Evolutionary conservation across 1,284 basidiomycete genomes (phyloP).

Genomic region (Cryptococcus neoformans): DNA sequence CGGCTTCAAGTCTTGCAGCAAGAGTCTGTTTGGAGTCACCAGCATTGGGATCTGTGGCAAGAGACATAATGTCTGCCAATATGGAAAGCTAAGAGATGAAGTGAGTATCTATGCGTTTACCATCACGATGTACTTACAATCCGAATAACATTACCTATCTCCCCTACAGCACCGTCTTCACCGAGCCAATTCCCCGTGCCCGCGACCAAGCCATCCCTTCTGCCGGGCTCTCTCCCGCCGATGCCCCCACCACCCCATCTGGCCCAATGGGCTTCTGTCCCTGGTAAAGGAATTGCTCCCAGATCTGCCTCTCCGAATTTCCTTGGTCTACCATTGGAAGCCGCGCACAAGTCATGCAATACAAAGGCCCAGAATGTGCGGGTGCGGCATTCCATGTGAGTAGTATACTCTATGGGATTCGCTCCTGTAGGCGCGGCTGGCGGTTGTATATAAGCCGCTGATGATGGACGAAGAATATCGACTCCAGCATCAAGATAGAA

Average conservation of each 20-base stretch:
- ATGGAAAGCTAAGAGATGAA: slow-evolving; percentile 22
- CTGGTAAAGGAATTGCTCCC: slow-evolving; percentile 39
- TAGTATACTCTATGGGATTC: slow-evolving; percentile 30
- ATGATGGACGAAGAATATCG: slow-evolving; percentile 29
- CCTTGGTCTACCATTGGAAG: slow-evolving; percentile 33
- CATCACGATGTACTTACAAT: slow-evolving; percentile 29
- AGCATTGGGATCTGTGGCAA: slow-evolving; percentile 16
- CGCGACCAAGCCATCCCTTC: neutral
- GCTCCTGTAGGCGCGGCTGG: slow-evolving; percentile 18
- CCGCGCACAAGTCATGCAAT: slow-evolving; percentile 44
- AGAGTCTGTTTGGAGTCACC: slow-evolving; percentile 7
- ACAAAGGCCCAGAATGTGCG: slow-evolving; percentile 49
- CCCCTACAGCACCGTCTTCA: slow-evolving; percentile 44
- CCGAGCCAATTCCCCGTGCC: slow-evolving; percentile 29
- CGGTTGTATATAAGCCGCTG: slow-evolving; percentile 2
- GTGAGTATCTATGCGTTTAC: neutral
- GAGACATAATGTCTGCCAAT: slow-evolving; percentile 37
- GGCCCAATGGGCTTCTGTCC: slow-evolving; percentile 38
- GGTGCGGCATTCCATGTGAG: slow-evolving; percentile 38
- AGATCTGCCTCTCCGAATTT: slow-evolving; percentile 39
- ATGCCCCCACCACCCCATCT: slow-evolving; percentile 37
- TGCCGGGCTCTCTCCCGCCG: slow-evolving; percentile 26
- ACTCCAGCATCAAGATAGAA: slow-evolving; percentile 47
- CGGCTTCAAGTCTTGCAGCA: slow-evolving; percentile 7
- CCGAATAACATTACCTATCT: slow-evolving; percentile 47